A percentile compares a stretch with the other conserved stretches of the same genome.
These are phyloP conservation scores for Cutaneotrichosporon mucoides DNA, from an alignment of 1,284 basidiomycete species.

Conservation along the genomic window DNA sequence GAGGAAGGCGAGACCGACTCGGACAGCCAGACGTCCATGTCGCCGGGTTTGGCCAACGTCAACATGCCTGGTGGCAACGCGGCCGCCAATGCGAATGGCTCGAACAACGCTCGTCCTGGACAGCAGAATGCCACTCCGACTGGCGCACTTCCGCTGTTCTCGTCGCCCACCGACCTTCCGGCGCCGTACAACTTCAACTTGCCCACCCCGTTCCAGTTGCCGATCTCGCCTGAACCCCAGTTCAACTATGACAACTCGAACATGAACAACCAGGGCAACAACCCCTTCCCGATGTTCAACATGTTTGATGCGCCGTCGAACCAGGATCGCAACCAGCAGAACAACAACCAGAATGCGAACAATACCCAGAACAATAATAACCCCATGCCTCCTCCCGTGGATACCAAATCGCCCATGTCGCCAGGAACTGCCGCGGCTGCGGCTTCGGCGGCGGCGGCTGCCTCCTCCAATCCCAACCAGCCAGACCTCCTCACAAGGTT, in stretches of 20 bases:
- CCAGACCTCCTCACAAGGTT: conserved; percentile 47
- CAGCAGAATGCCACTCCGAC: background rate
- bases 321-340: background rate
- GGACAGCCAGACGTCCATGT: conserved; percentile 23
- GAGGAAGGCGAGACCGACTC: conserved; percentile 11
- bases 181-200: conserved; percentile 39
- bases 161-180: conserved; percentile 21
- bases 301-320: conserved; percentile 12
- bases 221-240: conserved; percentile 31
- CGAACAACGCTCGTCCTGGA: background rate
- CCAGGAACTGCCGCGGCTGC: conserved; percentile 5
- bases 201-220: conserved; percentile 39
- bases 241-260: conserved; percentile 24
- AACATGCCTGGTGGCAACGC: background rate
- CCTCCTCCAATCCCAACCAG: conserved; percentile 19
- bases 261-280: conserved; percentile 7
- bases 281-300: conserved; percentile 14
- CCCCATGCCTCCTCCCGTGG: background rate
- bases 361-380: background rate
- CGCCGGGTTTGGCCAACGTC: conserved; percentile 16
- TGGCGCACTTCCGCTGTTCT: conserved; percentile 17
- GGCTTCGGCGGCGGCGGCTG: background rate
- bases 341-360: conserved; percentile 2
- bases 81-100: conserved; percentile 3
- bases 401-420: conserved; percentile 14